A percentile compares a stretch with the other conserved stretches of the same genome.
Conservation (phyloP, 306 rosid genomes). For the Fagus sylvatica region DNA sequence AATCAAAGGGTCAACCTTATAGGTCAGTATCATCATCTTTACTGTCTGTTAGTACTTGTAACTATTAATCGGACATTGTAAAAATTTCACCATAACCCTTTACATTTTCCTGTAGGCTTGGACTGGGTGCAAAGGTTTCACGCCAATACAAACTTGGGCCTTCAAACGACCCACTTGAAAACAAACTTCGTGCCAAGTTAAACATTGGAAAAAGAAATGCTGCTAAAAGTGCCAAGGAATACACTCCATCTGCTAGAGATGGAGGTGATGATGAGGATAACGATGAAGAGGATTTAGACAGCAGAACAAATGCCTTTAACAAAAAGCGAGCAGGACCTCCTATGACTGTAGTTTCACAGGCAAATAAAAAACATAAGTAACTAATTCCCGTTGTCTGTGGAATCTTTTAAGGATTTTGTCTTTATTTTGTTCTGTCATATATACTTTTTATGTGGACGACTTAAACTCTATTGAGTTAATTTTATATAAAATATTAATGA, state of each 20-base stretch:
- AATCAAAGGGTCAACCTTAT: conserved; percentile 47
- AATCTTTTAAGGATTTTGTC: background rate
- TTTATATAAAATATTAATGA: background rate
- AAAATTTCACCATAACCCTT: background rate
- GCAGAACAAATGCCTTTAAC: conserved; percentile 63
- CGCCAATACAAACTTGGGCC: conserved; percentile 56
- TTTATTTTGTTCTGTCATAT: background rate
- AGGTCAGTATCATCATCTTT: conserved; percentile 43
- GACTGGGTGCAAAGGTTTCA: conserved; percentile 76
- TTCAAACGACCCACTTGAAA: conserved; percentile 67
- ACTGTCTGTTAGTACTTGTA: background rate
- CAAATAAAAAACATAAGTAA: conserved; percentile 57
- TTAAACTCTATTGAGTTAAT: background rate
- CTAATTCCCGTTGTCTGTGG: background rate
- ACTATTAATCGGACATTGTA: background rate
- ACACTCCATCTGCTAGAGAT: conserved; percentile 24
- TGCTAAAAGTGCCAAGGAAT: conserved; percentile 49
- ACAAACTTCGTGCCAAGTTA: conserved; percentile 61
- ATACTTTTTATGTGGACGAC: background rate
- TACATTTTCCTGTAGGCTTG: conserved; percentile 56
- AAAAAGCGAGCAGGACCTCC: conserved; percentile 58
- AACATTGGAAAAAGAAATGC: conserved; percentile 52
- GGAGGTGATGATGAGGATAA: conserved; percentile 38
- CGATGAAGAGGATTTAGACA: conserved; percentile 47
- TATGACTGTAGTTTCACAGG: conserved; percentile 12